Evolutionary conservation across 2,329 filamentous ascomycete species (phyloP).

Genomic region (Zymoseptoria crescenta): DNA sequence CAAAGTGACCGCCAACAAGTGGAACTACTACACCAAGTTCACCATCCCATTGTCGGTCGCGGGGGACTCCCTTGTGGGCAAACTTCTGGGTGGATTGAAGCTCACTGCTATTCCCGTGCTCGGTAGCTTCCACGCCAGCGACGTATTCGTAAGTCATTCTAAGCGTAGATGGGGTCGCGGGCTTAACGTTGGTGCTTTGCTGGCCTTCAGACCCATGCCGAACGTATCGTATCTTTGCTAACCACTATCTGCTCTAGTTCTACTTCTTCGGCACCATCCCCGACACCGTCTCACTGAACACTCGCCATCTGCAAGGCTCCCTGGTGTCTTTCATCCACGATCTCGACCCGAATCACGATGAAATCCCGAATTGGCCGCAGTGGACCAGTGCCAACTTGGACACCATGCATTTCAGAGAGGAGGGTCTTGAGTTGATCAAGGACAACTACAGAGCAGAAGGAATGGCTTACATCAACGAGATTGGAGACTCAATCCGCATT

Average conservation of each 20-base stretch:
- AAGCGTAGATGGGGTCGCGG: neutral
- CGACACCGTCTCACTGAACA: slow-evolving; percentile 4
- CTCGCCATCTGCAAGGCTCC: slow-evolving; percentile 4
- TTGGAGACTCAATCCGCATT: slow-evolving; percentile 2
- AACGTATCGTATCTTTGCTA: neutral
- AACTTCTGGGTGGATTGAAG: slow-evolving; percentile 1
- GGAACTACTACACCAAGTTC: slow-evolving; percentile 7
- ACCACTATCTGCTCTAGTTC: neutral
- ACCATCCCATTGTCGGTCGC: slow-evolving; percentile 4
- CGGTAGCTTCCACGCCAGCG: slow-evolving; percentile 13
- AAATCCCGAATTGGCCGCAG: slow-evolving; percentile 10
- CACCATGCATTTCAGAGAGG: slow-evolving; percentile 8
- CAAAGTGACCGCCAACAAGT: slow-evolving; percentile 2
- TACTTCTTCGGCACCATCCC: slow-evolving; percentile 10
- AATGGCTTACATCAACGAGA: slow-evolving; percentile 7
- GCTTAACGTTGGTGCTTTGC: neutral
- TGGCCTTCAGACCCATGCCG: too few relatives aligned
- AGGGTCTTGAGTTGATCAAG: slow-evolving; percentile 9
- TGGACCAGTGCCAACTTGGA: slow-evolving; percentile 2
- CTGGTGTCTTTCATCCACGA: slow-evolving; percentile 12
- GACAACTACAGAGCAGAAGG: slow-evolving; percentile 7
- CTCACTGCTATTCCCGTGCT: slow-evolving; percentile 7
- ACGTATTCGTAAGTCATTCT: slow-evolving; percentile 2
- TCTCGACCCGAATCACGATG: slow-evolving; percentile 10
- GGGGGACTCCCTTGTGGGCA: neutral